These are phyloP conservation scores for Arthromyces matolae DNA, from an alignment of 768 basidiomycete genomes.

Conservation along the genomic window DNA sequence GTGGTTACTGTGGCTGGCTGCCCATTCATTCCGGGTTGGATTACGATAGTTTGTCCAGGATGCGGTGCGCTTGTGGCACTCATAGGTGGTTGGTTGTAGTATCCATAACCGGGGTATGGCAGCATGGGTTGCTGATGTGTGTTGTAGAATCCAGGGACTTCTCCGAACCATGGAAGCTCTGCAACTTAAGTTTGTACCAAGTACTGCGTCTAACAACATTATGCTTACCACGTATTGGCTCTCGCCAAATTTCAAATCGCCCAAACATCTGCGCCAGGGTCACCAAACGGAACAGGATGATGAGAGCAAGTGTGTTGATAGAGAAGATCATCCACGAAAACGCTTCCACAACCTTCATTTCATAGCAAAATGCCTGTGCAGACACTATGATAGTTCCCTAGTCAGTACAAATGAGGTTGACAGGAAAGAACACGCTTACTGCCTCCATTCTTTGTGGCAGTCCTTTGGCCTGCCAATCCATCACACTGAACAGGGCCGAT, in stretches of 20 bases:
- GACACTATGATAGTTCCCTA: conserved; percentile 41
- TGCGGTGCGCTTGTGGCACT: conserved; percentile 26
- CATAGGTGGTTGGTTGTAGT: conserved; percentile 35
- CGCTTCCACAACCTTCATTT: conserved; percentile 76
- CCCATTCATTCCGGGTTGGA: conserved; percentile 64
- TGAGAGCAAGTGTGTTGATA: conserved; percentile 41
- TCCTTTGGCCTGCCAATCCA: conserved; percentile 36
- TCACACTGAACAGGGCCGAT: conserved; percentile 65
- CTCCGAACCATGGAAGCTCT: conserved; percentile 77
- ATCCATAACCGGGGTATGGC: conserved; percentile 25
- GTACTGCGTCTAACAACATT: neutral
- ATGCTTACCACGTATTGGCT: conserved; percentile 48
- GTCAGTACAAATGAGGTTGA: conserved; percentile 4
- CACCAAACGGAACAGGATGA: conserved; percentile 55
- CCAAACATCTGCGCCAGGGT: conserved; percentile 53
- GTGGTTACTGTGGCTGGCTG: conserved; percentile 59
- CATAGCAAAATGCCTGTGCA: conserved; percentile 58
- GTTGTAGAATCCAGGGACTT: conserved; percentile 62
- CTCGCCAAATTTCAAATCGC: conserved; percentile 50
- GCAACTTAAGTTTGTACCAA: conserved; percentile 1
- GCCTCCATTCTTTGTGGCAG: conserved; percentile 48
- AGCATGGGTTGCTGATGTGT: conserved; percentile 26
- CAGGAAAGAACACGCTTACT: conserved; percentile 37
- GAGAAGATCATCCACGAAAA: conserved; percentile 75
- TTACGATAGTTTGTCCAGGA: conserved; percentile 62